Evolutionary conservation across 371 early-diverging fungal genomes (phyloP).

Genomic region (Parasitella parasitica): DNA sequence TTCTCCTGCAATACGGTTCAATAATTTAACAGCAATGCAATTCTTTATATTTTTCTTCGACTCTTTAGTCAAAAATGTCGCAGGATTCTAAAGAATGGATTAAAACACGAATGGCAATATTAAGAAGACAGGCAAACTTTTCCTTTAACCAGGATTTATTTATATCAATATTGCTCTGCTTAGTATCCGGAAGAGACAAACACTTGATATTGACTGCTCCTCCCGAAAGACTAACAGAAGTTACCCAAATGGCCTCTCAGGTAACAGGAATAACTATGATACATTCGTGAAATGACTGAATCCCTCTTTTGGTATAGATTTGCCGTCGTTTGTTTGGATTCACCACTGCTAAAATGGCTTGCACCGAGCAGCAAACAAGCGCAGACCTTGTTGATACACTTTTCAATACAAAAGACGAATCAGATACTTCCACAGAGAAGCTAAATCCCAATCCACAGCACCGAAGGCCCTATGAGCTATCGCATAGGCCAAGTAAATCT

Average conservation of each 20-base stretch:
- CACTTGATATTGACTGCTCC: constrained; percentile 46
- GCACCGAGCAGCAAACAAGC: constrained; percentile 28
- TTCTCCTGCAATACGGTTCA: too few species aligned
- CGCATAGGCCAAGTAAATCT: constrained; percentile 11
- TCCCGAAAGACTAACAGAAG: constrained; percentile 32
- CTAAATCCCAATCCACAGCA: not conserved
- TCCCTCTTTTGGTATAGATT: constrained; percentile 16
- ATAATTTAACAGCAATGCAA: not conserved
- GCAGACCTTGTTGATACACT: constrained; percentile 35
- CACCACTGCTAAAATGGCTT: constrained; percentile 36
- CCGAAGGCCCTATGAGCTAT: constrained; percentile 5
- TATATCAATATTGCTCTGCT: constrained; percentile 45
- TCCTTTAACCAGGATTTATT: constrained; percentile 47
- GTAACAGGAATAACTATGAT: constrained; percentile 8
- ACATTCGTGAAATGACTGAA: not conserved
- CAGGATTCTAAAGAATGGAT: constrained; percentile 47
- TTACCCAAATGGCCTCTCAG: constrained; percentile 44
- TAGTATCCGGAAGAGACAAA: constrained; percentile 41
- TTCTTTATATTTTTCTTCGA: not conserved
- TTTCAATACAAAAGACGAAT: constrained; percentile 34
- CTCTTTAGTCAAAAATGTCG: constrained; percentile 18
- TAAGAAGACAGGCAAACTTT: constrained; percentile 41
- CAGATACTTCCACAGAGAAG: not conserved
- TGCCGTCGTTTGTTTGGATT: constrained; percentile 46
- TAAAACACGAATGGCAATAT: constrained; percentile 35